Evolutionary conservation across 169 alveolate species (phyloP).

Genomic region (Theileria parva): DNA sequence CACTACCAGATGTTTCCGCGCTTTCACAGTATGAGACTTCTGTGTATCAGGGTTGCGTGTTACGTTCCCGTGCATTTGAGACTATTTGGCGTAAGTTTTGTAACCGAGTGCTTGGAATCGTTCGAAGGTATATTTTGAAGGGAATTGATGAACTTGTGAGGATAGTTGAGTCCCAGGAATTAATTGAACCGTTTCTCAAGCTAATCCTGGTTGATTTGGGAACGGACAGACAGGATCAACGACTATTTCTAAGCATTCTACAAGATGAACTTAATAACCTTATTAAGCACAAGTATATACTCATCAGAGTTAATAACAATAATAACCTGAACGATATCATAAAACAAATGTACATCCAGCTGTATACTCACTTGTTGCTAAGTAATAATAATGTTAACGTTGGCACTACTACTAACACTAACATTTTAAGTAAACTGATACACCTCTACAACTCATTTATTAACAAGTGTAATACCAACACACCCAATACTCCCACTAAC

Average conservation of each 20-base stretch:
- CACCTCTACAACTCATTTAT: conserved; percentile 19
- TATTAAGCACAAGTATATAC: conserved; percentile 1
- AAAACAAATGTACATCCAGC: conserved; percentile 7
- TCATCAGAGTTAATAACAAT: conserved; percentile 16
- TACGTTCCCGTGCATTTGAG: conserved; percentile 56
- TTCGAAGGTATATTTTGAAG: conserved; percentile 13
- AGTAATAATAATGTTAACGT: neutral
- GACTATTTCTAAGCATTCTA: conserved; percentile 32
- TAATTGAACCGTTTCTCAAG: conserved; percentile 33
- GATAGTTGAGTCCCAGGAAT: conserved; percentile 5
- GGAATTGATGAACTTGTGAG: conserved; percentile 21
- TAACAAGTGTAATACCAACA: neutral
- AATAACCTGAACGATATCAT: neutral
- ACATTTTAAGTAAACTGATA: conserved; percentile 15
- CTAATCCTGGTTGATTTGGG: conserved; percentile 43
- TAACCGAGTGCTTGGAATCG: conserved; percentile 32
- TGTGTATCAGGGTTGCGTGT: conserved; percentile 41
- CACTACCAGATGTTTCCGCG: conserved; percentile 13
- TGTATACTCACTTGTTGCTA: neutral
- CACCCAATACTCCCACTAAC: too few relatives aligned
- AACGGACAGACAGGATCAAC: conserved; percentile 22
- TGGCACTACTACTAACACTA: neutral
- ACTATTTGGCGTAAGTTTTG: conserved; percentile 41
- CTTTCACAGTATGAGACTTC: conserved; percentile 30
- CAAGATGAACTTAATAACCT: neutral